Conservation (phyloP, 164 flowering plant species). For the Buxus sempervirens region DNA sequence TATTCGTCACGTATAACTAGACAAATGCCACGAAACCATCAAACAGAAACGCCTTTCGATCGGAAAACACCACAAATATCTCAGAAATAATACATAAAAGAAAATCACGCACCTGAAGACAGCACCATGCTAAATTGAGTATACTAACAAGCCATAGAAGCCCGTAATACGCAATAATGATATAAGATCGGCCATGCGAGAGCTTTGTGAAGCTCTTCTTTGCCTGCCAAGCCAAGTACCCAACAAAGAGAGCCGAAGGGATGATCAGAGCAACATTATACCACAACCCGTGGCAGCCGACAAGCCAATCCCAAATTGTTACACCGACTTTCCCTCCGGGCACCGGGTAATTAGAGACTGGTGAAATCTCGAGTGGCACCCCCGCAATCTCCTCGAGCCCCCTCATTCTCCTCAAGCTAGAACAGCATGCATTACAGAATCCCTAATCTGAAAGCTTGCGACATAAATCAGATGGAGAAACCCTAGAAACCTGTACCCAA, state of each 20-base stretch:
- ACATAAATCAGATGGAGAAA: not conserved
- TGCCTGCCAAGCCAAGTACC: constrained; percentile 64
- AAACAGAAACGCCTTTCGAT: not conserved
- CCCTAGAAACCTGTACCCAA: too few relatives aligned
- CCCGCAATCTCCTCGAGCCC: constrained; percentile 10
- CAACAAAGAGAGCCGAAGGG: constrained; percentile 49
- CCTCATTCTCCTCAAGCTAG: constrained; percentile 1
- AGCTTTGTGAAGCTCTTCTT: constrained; percentile 65
- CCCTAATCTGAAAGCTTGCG: not conserved
- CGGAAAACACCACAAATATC: not conserved
- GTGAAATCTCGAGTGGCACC: constrained; percentile 3
- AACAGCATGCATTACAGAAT: not conserved
- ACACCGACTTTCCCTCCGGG: constrained; percentile 5
- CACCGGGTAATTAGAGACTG: constrained; percentile 1
- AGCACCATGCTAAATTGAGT: constrained; percentile 82
- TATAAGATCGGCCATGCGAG: constrained; percentile 60
- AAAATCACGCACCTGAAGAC: constrained; percentile 55
- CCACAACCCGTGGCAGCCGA: constrained; percentile 70
- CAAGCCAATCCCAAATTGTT: constrained; percentile 34
- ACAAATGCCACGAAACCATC: not conserved
- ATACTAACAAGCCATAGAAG: constrained; percentile 75
- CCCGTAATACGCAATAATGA: constrained; percentile 69
- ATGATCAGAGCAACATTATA: constrained; percentile 50
- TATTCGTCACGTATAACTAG: too few relatives aligned
- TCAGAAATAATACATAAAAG: not conserved